phyloP scores from a whole-genome alignment of 164 flowering plant species.

The Tinospora cordifolia region DNA sequence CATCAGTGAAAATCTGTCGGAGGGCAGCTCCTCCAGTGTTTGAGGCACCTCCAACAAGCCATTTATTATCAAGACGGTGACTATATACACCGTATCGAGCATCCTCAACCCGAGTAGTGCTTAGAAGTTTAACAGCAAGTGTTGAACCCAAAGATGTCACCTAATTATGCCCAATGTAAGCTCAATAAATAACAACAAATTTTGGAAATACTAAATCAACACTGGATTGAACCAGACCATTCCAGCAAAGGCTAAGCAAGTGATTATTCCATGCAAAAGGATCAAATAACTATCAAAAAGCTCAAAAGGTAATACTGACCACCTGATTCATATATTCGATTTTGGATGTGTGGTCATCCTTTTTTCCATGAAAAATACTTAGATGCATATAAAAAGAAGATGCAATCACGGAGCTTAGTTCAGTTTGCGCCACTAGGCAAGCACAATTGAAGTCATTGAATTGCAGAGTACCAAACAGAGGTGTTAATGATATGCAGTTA shows the following conservation, averaged over 20 bases:
- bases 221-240: too few species aligned
- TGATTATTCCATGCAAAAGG: too few species aligned
- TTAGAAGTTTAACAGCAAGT: slow-evolving; percentile 81
- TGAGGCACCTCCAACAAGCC: slow-evolving; percentile 99
- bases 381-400: not conserved
- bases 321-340: not conserved
- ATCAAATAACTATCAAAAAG: not conserved
- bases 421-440: not conserved
- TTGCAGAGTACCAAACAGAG: not conserved
- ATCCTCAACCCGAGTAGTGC: slow-evolving; percentile 79
- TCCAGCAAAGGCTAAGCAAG: too few species aligned
- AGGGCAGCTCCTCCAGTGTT: slow-evolving; percentile 89
- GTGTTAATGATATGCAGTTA: not conserved
- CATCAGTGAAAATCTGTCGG: slow-evolving; percentile 66
- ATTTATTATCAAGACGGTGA: slow-evolving; percentile 89
- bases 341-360: not conserved
- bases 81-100: slow-evolving; percentile 92
- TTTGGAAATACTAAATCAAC: too few species aligned
- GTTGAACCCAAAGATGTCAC: slow-evolving; percentile 97
- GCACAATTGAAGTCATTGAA: not conserved
- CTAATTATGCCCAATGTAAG: slow-evolving; percentile 24
- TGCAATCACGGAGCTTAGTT: not conserved
- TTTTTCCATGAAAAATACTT: not conserved
- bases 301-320: not conserved
- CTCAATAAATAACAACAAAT: not conserved